Evolutionary conservation across 257 asterid genomes (phyloP), one percentile per base, ranked within the genome.

Genomic region (Plantago major): DNA sequence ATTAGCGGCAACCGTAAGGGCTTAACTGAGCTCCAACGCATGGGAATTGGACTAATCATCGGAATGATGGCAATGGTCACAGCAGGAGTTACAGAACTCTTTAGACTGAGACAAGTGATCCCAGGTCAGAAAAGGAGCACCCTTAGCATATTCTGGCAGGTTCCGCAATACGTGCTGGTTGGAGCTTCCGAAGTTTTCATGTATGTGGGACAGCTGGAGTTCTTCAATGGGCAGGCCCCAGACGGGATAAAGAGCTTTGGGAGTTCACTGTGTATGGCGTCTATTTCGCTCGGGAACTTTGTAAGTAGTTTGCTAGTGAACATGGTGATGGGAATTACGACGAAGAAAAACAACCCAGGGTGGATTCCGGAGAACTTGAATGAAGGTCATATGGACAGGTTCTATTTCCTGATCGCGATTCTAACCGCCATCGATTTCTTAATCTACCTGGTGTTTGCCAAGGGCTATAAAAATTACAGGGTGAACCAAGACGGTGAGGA

Each of bases 161-260:
- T 83, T 8, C 96, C 94, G 6, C 96, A 88, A 37, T 88, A 83
- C 60, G 78, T 74, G 1, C 56, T 85, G 30, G 94, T 88, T 1
- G 96, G 96, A 6, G 94, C 96, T 5, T 88, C 96, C 1, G 96
- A 88, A 67, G 96, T 88, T 12, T 88, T 88, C 54, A 88, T 88
- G 96, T 88, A 88, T 28, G 82, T 87, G 0, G 96, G 94, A 8
- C 94, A 84, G 45, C 68, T 87, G 48, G 96, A 87, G 49, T 87
- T 88, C 51, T 88, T 88, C 62, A 84, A 79, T 19, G 84, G 84
- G 12, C 87, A 85, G 74, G 90, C 94, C n/a, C 94, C 96, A 1
- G 89, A 88, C 46, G 94, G 96, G 17, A 78, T 88, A 17, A 88
- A 88, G 74, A 88, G 94, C 71, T 76, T 88, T 3, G 96, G 89